A percentile compares a stretch with the other conserved stretches of the same genome.
Evolutionary conservation across 257 asterid species (phyloP).

Genomic region (Forsythia suspensa): DNA sequence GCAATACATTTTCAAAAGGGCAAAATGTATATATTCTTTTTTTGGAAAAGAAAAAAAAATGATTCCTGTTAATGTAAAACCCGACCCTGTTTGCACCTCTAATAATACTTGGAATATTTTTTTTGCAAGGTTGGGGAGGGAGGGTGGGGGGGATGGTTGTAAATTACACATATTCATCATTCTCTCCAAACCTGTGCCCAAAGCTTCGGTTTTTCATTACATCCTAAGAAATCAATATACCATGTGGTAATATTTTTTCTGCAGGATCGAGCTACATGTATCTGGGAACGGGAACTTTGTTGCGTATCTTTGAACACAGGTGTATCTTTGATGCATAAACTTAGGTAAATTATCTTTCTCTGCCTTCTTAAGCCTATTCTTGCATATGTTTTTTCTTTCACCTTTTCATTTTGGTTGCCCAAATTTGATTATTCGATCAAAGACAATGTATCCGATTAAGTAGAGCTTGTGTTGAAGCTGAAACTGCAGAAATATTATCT

Average conservation of each 20-base stretch:
- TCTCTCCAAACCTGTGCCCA: neutral
- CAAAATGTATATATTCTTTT: neutral
- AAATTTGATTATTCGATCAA: slow-evolving; percentile 10
- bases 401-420: neutral
- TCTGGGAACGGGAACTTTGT: slow-evolving; percentile 74
- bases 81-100: neutral
- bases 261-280: slow-evolving; percentile 62
- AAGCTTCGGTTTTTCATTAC: neutral
- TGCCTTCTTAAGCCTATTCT: neutral
- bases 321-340: slow-evolving; percentile 84
- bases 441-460: neutral
- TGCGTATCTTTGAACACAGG: slow-evolving; percentile 80
- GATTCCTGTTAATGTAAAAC: neutral
- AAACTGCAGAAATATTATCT: neutral
- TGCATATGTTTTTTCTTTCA: neutral
- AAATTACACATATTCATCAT: neutral
- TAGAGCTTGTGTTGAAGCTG: neutral
- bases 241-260: slow-evolving; percentile 6
- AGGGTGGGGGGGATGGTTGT: neutral
- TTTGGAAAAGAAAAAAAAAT: too few relatives aligned
- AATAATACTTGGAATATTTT: neutral
- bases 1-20: neutral
- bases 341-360: slow-evolving; percentile 38
- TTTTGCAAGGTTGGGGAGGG: neutral
- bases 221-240: neutral